Conservation (phyloP, 257 asterid species). For the Gentiana macrophylla region DNA sequence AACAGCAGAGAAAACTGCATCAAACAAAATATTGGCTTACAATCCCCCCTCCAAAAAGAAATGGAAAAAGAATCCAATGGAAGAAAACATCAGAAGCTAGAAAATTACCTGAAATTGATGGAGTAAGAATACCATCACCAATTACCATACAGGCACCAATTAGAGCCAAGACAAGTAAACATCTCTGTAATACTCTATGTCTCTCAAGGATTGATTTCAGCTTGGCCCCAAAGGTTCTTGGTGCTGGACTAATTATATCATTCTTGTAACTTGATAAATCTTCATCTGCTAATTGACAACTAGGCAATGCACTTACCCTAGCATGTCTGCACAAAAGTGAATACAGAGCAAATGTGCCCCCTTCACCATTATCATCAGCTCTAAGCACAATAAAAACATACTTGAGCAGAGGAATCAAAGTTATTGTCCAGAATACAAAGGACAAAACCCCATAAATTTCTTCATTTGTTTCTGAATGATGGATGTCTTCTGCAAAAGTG, state of each 20-base stretch:
- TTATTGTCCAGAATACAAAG: conserved; percentile 78
- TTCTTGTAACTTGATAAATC: conserved; percentile 60
- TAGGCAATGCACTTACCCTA: conserved; percentile 65
- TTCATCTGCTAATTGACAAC: conserved; percentile 72
- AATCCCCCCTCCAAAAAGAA: background rate
- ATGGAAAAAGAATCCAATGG: background rate
- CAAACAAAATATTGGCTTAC: conserved; percentile 8
- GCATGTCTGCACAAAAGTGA: conserved; percentile 80
- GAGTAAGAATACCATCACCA: conserved; percentile 86
- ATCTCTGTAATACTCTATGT: conserved; percentile 60
- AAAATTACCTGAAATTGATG: conserved; percentile 64
- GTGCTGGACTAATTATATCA: conserved; percentile 42
- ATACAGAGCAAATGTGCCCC: conserved; percentile 90
- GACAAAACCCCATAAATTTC: conserved; percentile 81
- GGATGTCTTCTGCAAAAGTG: conserved; percentile 80
- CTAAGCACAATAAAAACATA: conserved; percentile 79
- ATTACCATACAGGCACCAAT: conserved; percentile 98
- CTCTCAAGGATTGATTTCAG: conserved; percentile 60
- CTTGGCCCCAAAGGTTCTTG: conserved; percentile 50
- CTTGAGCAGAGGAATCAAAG: conserved; percentile 66
- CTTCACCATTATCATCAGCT: conserved; percentile 97
- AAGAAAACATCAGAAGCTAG: background rate
- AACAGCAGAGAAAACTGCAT: conserved; percentile 85
- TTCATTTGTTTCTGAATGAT: conserved; percentile 67
- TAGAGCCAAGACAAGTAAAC: conserved; percentile 64